phyloP scores from a whole-genome alignment of 2,329 filamentous ascomycete genomes.

The Fusarium goolgardi region DNA sequence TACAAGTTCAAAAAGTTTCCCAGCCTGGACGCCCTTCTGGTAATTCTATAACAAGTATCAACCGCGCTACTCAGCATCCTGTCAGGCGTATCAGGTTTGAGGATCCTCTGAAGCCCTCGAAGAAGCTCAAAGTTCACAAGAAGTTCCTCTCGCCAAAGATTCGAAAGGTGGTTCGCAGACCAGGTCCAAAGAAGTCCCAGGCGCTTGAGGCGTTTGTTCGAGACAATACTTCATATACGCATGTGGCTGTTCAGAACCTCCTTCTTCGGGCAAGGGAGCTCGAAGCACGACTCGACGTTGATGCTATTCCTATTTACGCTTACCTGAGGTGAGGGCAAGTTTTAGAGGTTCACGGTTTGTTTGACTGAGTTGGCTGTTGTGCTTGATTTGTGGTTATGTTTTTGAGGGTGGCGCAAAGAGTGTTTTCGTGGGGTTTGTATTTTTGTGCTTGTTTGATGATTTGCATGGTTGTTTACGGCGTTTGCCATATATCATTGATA shows the following conservation, averaged over 20 bases:
- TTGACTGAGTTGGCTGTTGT: neutral
- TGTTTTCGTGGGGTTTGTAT: neutral
- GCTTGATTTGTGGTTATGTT: neutral
- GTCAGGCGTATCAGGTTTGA: neutral
- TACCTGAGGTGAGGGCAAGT: constrained; percentile 1
- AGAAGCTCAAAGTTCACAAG: constrained; percentile 20
- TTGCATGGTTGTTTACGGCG: neutral
- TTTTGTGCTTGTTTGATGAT: neutral
- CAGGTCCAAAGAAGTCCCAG: neutral
- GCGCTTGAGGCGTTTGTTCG: constrained; percentile 2
- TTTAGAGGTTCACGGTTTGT: neutral
- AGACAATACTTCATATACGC: constrained; percentile 22
- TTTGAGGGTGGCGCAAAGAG: constrained; percentile 13
- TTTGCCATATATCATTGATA: constrained; percentile 6
- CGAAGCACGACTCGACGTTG: constrained; percentile 14
- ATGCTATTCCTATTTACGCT: constrained; percentile 13
- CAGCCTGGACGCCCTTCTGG: neutral
- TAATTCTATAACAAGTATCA: constrained; percentile 6
- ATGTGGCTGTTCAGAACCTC: constrained; percentile 41
- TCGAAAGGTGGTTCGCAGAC: neutral
- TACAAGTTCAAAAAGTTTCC: neutral
- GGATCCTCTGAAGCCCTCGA: neutral
- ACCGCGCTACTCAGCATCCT: constrained; percentile 15
- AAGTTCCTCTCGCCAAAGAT: neutral
- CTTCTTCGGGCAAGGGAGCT: constrained; percentile 24